These are phyloP conservation scores for Triticum monococcum DNA, from an alignment of 176 grass and related monocot species.

Conservation along the genomic window DNA sequence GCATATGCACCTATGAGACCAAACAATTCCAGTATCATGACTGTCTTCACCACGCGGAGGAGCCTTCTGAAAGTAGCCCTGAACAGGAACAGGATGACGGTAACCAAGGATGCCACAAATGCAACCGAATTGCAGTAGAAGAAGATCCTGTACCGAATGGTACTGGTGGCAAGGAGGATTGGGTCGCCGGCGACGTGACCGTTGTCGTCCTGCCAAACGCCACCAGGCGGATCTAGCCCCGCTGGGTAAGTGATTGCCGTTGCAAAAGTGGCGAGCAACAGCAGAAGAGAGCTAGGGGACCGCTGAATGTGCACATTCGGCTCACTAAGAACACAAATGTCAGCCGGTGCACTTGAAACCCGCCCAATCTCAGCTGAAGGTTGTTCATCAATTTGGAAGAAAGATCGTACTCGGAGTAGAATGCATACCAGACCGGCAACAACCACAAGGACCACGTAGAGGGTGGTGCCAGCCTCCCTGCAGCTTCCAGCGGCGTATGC, in stretches of 20 bases:
- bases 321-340: too few species aligned
- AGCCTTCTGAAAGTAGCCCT: too few species aligned
- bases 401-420: too few species aligned
- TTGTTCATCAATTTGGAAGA: too few species aligned
- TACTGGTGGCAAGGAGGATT: neutral
- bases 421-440: neutral
- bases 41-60: neutral
- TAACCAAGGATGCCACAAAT: constrained; percentile 31
- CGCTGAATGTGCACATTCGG: too few species aligned
- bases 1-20: constrained; percentile 25
- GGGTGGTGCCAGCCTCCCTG: neutral
- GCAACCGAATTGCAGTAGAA: constrained; percentile 40
- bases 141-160: constrained; percentile 10
- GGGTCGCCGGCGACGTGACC: constrained; percentile 15
- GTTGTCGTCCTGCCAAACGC: constrained; percentile 2
- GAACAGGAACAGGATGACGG: constrained; percentile 4
- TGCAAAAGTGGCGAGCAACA: constrained; percentile 33
- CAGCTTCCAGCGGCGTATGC: constrained; percentile 13
- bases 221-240: constrained; percentile 27
- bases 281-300: neutral
- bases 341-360: too few species aligned
- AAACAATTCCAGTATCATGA: constrained; percentile 16
- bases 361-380: too few species aligned
- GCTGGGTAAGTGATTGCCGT: constrained; percentile 47
- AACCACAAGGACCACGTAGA: neutral